phyloP scores from a whole-genome alignment of 164 flowering plant species.

The Amborella trichopoda region DNA sequence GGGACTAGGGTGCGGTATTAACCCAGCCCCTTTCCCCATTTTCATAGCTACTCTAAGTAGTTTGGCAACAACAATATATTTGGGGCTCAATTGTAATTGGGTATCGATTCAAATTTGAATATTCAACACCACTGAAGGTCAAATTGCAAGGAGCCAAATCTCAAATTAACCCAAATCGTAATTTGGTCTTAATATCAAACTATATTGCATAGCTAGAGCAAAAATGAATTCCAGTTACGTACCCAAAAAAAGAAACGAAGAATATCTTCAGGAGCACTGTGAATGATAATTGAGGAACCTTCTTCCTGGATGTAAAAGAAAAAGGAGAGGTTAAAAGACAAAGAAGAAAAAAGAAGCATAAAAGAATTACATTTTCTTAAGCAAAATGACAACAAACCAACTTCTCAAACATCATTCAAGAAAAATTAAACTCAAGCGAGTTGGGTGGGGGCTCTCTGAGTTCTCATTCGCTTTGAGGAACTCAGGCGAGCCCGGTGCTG shows the following conservation, averaged over 20 bases:
- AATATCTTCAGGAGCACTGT: slow-evolving; percentile 29
- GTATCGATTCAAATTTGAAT: too few species aligned
- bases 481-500: not conserved
- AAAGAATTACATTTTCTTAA: not conserved
- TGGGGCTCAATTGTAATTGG: too few species aligned
- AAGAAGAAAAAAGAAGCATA: not conserved
- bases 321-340: not conserved
- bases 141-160: not conserved
- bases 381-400: not conserved
- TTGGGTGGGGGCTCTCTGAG: not conserved
- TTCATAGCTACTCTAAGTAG: too few species aligned
- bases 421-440: not conserved
- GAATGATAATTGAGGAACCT: slow-evolving; percentile 25
- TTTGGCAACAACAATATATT: too few species aligned
- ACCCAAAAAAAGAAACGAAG: slow-evolving; percentile 40
- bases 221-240: not conserved
- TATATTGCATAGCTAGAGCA: not conserved
- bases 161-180: not conserved
- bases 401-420: not conserved
- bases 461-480: not conserved
- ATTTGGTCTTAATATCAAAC: not conserved
- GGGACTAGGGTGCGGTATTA: too few species aligned
- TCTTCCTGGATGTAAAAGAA: slow-evolving; percentile 16
- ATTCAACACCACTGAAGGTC: not conserved
- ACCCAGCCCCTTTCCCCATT: too few species aligned